These are phyloP conservation scores for Hydrangea macrophylla DNA, from an alignment of 148 eudicot genomes.

Conservation along the genomic window DNA sequence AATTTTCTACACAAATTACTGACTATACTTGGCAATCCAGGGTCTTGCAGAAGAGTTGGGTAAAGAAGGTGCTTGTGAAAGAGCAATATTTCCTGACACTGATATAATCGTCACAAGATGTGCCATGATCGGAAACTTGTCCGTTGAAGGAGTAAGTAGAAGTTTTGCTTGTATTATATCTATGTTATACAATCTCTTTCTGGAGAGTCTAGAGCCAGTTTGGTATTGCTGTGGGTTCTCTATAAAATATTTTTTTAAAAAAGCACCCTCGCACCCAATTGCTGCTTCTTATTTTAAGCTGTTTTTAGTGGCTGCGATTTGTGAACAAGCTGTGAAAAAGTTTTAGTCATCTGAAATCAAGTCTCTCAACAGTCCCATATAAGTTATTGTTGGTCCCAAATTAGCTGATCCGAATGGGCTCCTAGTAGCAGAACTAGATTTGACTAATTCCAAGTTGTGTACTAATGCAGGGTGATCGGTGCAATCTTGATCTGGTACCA, in stretches of 20 bases:
- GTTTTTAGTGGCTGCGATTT: not conserved
- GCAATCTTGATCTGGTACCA: constrained; percentile 65
- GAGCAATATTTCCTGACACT: constrained; percentile 83
- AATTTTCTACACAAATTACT: not conserved
- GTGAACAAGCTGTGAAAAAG: too few species aligned
- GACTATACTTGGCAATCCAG: constrained; percentile 22
- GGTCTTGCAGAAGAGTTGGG: constrained; percentile 86
- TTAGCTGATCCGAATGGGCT: too few species aligned
- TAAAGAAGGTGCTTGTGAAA: constrained; percentile 84
- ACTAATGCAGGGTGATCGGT: constrained; percentile 79
- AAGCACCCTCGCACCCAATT: too few species aligned
- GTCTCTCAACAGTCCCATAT: too few species aligned
- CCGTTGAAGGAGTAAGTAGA: constrained; percentile 74
- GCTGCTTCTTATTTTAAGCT: not conserved
- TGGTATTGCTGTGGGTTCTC: too few species aligned
- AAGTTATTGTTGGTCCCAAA: too few species aligned
- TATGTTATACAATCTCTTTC: not conserved
- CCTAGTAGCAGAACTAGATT: too few species aligned
- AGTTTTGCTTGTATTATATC: not conserved
- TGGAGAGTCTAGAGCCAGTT: too few species aligned
- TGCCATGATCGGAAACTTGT: constrained; percentile 61
- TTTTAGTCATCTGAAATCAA: too few species aligned
- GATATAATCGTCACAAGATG: constrained; percentile 59
- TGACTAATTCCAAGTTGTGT: not conserved
- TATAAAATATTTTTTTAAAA: too few species aligned